phyloP scores from a whole-genome alignment of 352 stramenopile genomes.

The Saprolegnia diclina region DNA sequence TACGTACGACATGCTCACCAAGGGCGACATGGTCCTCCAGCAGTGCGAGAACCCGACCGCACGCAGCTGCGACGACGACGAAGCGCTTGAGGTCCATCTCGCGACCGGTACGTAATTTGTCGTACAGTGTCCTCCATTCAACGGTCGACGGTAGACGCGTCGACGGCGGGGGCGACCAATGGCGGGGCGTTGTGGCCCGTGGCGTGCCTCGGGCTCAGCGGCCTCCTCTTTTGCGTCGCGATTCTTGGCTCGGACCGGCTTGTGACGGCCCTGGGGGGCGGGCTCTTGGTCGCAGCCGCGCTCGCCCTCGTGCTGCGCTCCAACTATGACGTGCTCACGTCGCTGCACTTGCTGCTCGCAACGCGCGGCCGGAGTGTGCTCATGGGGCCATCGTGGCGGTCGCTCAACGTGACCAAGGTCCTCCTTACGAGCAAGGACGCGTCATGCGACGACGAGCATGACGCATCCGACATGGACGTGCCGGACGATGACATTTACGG shows the following conservation, averaged over 20 bases:
- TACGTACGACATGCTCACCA: slow-evolving; percentile 49
- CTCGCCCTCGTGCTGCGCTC: neutral
- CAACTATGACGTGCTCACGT: neutral
- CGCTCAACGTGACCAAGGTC: slow-evolving; percentile 37
- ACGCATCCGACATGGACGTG: slow-evolving; percentile 17
- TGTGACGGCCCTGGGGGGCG: neutral
- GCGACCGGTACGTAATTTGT: neutral
- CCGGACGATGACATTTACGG: slow-evolving; percentile 41
- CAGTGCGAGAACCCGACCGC: slow-evolving; percentile 16
- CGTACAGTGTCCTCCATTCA: slow-evolving; percentile 1
- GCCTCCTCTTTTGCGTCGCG: neutral
- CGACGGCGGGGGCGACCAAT: neutral
- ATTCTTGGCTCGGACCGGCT: neutral
- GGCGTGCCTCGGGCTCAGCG: neutral
- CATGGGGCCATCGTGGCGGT: slow-evolving; percentile 39
- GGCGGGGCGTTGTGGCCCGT: neutral
- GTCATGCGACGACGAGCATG: slow-evolving; percentile 31
- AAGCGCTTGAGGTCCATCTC: slow-evolving; percentile 21
- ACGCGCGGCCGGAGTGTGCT: neutral
- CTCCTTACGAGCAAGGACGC: slow-evolving; percentile 26
- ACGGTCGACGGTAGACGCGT: neutral
- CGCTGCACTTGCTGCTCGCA: neutral
- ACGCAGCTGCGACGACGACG: slow-evolving; percentile 7
- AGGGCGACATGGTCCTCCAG: slow-evolving; percentile 7
- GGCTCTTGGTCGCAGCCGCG: neutral